These are phyloP conservation scores for Leptomonas pyrrhocoris DNA, from an alignment of 208 protist genomes.

Conservation along the genomic window DNA sequence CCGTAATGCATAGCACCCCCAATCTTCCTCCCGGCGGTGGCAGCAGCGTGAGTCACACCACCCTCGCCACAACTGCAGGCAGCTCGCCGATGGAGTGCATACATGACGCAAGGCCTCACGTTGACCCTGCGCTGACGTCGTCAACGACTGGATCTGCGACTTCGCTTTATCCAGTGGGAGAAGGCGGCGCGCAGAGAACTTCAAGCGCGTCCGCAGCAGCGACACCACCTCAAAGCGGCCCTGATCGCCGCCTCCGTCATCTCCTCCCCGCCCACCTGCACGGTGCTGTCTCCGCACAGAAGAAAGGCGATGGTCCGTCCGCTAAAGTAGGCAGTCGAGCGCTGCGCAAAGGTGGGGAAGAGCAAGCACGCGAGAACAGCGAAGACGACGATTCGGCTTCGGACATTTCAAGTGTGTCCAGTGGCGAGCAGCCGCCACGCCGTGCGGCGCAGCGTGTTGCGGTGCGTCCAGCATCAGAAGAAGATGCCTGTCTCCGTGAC, in stretches of 20 bases:
- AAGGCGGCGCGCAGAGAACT: background rate
- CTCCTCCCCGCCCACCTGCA: conserved; percentile 8
- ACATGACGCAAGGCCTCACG: background rate
- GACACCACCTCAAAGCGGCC: background rate
- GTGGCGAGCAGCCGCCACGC: background rate
- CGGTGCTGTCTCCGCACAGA: background rate
- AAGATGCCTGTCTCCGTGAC: conserved; percentile 6
- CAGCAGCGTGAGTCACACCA: background rate
- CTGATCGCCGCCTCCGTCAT: conserved; percentile 20
- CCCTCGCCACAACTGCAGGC: background rate
- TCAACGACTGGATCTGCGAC: too few species aligned
- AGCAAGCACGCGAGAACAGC: background rate
- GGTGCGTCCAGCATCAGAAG: background rate
- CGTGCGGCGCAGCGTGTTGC: background rate
- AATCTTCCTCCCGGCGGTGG: too few species aligned
- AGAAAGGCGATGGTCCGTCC: background rate
- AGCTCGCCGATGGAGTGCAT: background rate
- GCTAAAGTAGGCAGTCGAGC: background rate
- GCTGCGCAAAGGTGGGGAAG: background rate
- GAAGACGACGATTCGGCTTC: background rate
- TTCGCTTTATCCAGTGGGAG: too few species aligned
- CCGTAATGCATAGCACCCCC: background rate
- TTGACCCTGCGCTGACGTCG: background rate
- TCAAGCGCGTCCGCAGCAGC: background rate
- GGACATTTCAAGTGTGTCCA: conserved; percentile 9